Percentiles rank a stretch among this genome's conserved stretches.
These are phyloP conservation scores for Turritis glabra DNA, from an alignment of 345 rosid genomes.

Conservation along the genomic window DNA sequence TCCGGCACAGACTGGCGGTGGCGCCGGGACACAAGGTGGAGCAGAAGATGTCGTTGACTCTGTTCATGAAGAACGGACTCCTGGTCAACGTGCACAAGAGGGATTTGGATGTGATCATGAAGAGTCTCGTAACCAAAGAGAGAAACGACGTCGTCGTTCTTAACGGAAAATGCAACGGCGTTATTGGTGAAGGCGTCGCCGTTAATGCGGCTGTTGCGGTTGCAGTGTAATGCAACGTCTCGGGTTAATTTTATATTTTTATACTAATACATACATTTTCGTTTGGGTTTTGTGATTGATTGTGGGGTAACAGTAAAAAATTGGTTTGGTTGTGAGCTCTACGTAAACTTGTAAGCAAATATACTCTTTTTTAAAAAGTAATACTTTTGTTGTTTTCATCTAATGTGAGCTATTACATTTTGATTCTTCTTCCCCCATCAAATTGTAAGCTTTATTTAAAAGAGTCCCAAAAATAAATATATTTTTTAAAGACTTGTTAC, in stretches of 20 bases:
- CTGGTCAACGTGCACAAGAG: conserved; percentile 62
- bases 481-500: not conserved
- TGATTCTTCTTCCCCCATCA: conserved; percentile 4
- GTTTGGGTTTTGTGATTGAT: conserved; percentile 35
- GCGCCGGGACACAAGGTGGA: conserved; percentile 80
- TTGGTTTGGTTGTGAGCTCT: conserved; percentile 23
- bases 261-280: conserved; percentile 33
- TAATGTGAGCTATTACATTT: conserved; percentile 34
- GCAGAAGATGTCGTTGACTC: conserved; percentile 95
- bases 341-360: conserved; percentile 26
- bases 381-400: conserved; percentile 9
- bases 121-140: conserved; percentile 27
- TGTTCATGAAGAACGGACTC: conserved; percentile 92
- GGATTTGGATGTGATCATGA: conserved; percentile 49
- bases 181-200: conserved; percentile 11
- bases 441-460: conserved; percentile 26
- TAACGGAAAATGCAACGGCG: conserved; percentile 38
- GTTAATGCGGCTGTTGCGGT: conserved; percentile 32
- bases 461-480: conserved; percentile 21
- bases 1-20: conserved; percentile 66
- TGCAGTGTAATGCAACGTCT: conserved; percentile 20
- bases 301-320: conserved; percentile 7
- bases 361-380: not conserved
- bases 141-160: conserved; percentile 18
- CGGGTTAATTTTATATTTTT: conserved; percentile 13